Conservation (phyloP, 176 grass and related monocot genomes). For the Oryza punctata region DNA sequence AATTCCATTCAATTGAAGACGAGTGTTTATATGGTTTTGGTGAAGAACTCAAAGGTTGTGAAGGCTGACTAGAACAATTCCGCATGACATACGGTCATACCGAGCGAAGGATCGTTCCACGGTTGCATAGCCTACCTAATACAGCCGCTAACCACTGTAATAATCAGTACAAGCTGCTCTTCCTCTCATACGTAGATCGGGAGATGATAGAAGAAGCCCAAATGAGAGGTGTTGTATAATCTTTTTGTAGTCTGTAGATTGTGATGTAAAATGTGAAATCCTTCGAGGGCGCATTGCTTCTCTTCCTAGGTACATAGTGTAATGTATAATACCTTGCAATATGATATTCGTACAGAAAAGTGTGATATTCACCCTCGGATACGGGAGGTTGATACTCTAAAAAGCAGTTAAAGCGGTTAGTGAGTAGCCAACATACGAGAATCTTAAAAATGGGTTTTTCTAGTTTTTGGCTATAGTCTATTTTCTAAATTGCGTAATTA, state of each 20-base stretch:
- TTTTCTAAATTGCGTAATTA: too few species aligned
- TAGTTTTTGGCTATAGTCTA: too few species aligned
- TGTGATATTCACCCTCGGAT: too few species aligned
- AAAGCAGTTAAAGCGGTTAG: too few species aligned
- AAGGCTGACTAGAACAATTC: background rate
- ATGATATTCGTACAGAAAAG: background rate
- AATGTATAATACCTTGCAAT: background rate
- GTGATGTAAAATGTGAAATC: conserved; percentile 26
- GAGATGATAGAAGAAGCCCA: background rate
- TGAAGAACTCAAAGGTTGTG: background rate
- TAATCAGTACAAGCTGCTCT: background rate
- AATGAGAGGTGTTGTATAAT: background rate
- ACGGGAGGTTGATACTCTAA: too few species aligned
- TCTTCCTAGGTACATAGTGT: background rate
- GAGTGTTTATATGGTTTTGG: background rate
- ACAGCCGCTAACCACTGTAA: conserved; percentile 29
- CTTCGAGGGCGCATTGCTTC: background rate
- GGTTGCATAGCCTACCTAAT: background rate
- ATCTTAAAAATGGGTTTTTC: too few species aligned
- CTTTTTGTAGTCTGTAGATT: conserved; percentile 32
- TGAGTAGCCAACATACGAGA: too few species aligned
- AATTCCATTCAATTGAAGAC: background rate
- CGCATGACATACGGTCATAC: background rate
- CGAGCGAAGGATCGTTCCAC: background rate
- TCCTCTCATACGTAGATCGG: background rate